Base-by-base conservation (phyloP, 257 asterid species). In the Penstemon eatonii region DNA sequence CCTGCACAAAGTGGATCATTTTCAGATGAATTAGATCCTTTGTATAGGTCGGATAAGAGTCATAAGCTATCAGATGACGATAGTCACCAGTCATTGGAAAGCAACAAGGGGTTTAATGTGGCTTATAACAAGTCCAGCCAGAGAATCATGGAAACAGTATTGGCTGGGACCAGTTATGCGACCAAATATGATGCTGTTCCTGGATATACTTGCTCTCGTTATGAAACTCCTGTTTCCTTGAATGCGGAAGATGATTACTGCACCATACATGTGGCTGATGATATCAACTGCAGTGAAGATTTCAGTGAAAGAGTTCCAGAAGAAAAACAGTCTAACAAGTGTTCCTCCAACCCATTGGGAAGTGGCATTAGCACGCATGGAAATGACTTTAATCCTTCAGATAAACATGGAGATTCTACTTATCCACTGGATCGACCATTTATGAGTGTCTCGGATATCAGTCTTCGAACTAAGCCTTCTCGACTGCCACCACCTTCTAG, bases 401-500 rank as follows among this genome's bases (percentile, higher is more conserved):
- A 76, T 63, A 75, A 59, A 66, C 69, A 37, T 72, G 77, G 50
- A 7, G 63, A 55, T 62, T 69, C 66, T 41, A 72, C 73, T 77
- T 75, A 81, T 53, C 49, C 65, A 3, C 51, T 44, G 79, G 73
- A 42, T 61, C 81, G 76, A 76, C 89, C 97, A 60, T 86, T 86
- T 78, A 66, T 90, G 51, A 80, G 87, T 36, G 83, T 92, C 37
- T 80, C 86, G 66, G 93, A 90, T 71, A 82, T 92, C 82, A 87
- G 85, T 75, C 90, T 92, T 68, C 85, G 78, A 71, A 92, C 98
- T 63, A 84, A 78, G 75, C 98, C 97, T 61, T 90, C 95, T 67
- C 73, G 66, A 51, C 71, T 92, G 81, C 96, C 98, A 8, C 96
- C 97, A 63, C 98, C 98, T 74, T 81, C 97, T 62, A 91, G 98